phyloP scores from a whole-genome alignment of 2,329 filamentous ascomycete genomes.

The Colletotrichum brevisporum region DNA sequence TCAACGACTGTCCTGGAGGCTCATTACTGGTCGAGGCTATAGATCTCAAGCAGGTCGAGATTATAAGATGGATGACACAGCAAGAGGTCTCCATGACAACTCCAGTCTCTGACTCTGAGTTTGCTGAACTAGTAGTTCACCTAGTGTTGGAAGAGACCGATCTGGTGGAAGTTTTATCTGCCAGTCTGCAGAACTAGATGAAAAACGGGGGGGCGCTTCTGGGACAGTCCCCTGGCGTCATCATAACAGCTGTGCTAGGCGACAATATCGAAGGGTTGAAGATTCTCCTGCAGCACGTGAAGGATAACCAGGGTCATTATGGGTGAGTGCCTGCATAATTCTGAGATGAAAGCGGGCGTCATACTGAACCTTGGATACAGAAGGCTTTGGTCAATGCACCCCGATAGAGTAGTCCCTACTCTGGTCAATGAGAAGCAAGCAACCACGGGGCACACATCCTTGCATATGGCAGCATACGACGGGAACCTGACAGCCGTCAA shows the following conservation, averaged over 20 bases:
- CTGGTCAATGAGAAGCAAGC: not conserved
- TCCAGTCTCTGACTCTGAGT: rapidly evolving
- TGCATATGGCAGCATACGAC: not conserved
- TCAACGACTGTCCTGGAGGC: not conserved
- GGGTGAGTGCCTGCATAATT: not conserved
- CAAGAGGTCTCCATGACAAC: not conserved
- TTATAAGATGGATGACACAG: not conserved
- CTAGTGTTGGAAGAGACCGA: not conserved
- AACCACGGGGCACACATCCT: not conserved
- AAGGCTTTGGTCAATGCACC: not conserved
- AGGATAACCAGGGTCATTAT: not conserved
- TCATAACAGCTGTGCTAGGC: rapidly evolving
- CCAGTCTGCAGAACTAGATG: not conserved
- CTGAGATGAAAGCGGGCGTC: not conserved
- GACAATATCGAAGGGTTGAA: not conserved
- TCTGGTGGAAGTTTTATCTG: not conserved
- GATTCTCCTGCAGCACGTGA: not conserved
- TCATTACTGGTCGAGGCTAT: not conserved
- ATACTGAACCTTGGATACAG: not conserved
- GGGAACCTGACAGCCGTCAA: not conserved
- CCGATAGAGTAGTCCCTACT: not conserved
- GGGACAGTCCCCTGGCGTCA: rapidly evolving
- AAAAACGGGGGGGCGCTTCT: not conserved
- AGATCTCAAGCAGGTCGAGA: not conserved
- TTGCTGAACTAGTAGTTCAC: not conserved